Percentiles rank a stretch among this genome's conserved stretches.
Conservation (phyloP, 2,329 filamentous ascomycete species). For the Xenoacremonium recifei region DNA sequence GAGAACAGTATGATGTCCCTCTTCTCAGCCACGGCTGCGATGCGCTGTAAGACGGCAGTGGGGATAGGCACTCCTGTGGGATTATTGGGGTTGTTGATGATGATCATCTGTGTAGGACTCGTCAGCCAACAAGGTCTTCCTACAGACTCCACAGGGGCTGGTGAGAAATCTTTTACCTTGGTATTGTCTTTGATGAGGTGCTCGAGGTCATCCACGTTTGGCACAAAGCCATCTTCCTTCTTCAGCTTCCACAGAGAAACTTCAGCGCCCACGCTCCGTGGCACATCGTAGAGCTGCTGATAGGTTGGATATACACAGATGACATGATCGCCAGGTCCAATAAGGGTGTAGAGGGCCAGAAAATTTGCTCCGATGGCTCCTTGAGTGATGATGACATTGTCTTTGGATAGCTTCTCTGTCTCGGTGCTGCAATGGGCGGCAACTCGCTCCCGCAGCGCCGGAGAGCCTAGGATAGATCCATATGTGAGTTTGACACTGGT, state of each 20-base stretch:
- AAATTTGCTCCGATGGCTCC: slow-evolving; percentile 87
- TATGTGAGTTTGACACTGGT: slow-evolving; percentile 64
- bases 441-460: slow-evolving; percentile 61
- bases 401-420: slow-evolving; percentile 39
- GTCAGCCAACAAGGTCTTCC: neutral
- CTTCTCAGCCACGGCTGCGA: slow-evolving; percentile 62
- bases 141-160: neutral
- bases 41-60: slow-evolving; percentile 54
- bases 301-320: slow-evolving; percentile 87
- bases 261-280: slow-evolving; percentile 70
- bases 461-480: slow-evolving; percentile 68
- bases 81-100: slow-evolving; percentile 74
- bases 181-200: slow-evolving; percentile 65
- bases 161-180: slow-evolving; percentile 58
- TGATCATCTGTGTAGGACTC: slow-evolving; percentile 38
- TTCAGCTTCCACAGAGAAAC: slow-evolving; percentile 74
- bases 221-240: slow-evolving; percentile 62
- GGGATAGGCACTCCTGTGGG: slow-evolving; percentile 73
- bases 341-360: slow-evolving; percentile 69
- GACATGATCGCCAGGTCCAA: slow-evolving; percentile 76
- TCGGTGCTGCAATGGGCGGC: slow-evolving; percentile 60
- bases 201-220: slow-evolving; percentile 65
- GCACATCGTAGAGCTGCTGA: slow-evolving; percentile 78
- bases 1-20: slow-evolving; percentile 66
- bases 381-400: slow-evolving; percentile 73